Evolutionary conservation across 495 filamentous ascomycete species (phyloP).

Genomic region (Echria macrotheca): DNA sequence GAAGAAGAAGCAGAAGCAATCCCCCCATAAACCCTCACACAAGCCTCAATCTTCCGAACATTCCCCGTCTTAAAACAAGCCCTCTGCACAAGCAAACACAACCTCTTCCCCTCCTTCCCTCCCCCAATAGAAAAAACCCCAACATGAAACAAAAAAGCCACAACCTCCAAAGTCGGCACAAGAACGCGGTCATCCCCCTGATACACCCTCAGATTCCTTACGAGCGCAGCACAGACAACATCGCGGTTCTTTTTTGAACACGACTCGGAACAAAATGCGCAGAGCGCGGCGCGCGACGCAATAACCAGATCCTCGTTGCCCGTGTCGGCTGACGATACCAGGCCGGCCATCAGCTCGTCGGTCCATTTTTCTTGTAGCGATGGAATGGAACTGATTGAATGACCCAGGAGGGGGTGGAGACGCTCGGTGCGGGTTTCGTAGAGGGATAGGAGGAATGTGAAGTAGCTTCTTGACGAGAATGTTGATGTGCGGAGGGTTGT

Average conservation of each 20-base stretch:
- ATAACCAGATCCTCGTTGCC: conserved; percentile 78
- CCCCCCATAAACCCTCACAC: conserved; percentile 69
- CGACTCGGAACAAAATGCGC: conserved; percentile 39
- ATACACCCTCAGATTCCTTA: conserved; percentile 31
- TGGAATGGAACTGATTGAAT: conserved; percentile 1
- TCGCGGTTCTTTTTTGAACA: conserved; percentile 23
- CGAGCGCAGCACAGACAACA: conserved; percentile 29
- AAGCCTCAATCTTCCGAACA: conserved; percentile 71
- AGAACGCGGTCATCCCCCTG: conserved; percentile 61
- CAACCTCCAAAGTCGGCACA: conserved; percentile 67
- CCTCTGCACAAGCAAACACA: conserved; percentile 68
- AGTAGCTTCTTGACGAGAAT: conserved; percentile 48
- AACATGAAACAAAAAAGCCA: conserved; percentile 67
- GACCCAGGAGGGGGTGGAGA: conserved; percentile 21
- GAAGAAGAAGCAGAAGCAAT: no score
- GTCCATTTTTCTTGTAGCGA: conserved; percentile 26
- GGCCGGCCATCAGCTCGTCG: conserved; percentile 60
- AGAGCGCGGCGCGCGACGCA: conserved; percentile 64
- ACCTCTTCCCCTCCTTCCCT: conserved; percentile 36
- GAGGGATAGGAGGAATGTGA: conserved; percentile 44
- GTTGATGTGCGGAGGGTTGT: conserved; percentile 25
- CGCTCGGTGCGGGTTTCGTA: conserved; percentile 18
- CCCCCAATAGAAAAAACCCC: conserved; percentile 30
- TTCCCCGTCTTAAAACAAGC: conserved; percentile 76
- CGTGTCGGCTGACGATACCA: conserved; percentile 73